Percentiles rank a stretch among this genome's conserved stretches.
Evolutionary conservation across 2,329 filamentous ascomycete genomes (phyloP).

Genomic region (Scortechinia acanthostroma): DNA sequence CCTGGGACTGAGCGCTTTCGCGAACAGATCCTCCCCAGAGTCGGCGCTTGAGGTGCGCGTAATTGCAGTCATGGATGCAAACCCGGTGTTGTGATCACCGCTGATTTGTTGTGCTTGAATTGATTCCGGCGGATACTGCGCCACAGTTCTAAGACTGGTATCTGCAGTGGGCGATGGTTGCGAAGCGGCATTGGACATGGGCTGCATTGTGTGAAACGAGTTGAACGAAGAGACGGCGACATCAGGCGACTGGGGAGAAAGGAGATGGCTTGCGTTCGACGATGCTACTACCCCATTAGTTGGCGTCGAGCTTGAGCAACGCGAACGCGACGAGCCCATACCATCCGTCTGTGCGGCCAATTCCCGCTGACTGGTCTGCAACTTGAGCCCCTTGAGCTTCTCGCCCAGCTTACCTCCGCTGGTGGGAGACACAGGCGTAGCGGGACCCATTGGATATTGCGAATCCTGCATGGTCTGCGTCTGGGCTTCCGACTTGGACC

Average conservation of each 20-base stretch:
- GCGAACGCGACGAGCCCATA: conserved; percentile 11
- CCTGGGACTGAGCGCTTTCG: conserved; percentile 76
- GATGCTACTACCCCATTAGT: too few relatives aligned
- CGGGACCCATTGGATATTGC: conserved; percentile 42
- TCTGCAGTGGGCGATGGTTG: conserved; percentile 5
- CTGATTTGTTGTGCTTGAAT: conserved; percentile 17
- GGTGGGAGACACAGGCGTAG: conserved; percentile 44
- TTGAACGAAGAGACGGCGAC: conserved; percentile 57
- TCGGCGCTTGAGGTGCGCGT: conserved; percentile 33
- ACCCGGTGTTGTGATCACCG: conserved; percentile 21
- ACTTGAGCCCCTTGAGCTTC: conserved; percentile 71
- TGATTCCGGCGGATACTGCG: conserved; percentile 23
- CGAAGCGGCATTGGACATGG: conserved; percentile 9
- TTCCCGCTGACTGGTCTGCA: conserved; percentile 67
- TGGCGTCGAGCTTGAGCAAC: too few relatives aligned
- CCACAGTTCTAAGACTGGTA: conserved; percentile 16
- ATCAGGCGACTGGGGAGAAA: conserved; percentile 57
- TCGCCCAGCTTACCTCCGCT: conserved; percentile 67
- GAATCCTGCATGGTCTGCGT: conserved; percentile 8
- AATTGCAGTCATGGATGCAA: conserved; percentile 17
- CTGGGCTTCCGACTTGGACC: conserved; percentile 11
- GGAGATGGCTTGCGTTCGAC: conserved; percentile 21
- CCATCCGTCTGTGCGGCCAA: conserved; percentile 49
- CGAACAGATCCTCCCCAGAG: conserved; percentile 77
- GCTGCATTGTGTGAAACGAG: conserved; percentile 40